These are phyloP conservation scores for Candida piceae DNA, from an alignment of 805 yeast genomes.

Conservation along the genomic window DNA sequence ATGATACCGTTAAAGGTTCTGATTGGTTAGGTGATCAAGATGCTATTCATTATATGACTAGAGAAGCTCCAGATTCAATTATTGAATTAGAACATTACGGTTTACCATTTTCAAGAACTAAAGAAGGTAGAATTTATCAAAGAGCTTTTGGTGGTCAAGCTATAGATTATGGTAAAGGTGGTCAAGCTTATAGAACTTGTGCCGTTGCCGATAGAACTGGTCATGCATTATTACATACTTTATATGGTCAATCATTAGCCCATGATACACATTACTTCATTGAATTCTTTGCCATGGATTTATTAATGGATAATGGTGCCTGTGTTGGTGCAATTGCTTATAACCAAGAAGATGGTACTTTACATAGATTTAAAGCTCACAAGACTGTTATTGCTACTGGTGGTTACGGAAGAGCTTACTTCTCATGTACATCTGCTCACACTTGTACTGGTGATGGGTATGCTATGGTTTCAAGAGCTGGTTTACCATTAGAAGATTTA, in stretches of 20 bases:
- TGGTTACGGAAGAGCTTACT: conserved; percentile 97
- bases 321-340: conserved; percentile 97
- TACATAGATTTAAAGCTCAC: conserved; percentile 96
- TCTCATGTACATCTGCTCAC: conserved; percentile 98
- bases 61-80: conserved; percentile 94
- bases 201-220: conserved; percentile 99
- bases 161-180: conserved; percentile 93
- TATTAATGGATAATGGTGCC: conserved; percentile 90
- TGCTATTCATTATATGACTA: conserved; percentile 98
- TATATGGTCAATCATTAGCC: conserved; percentile 93
- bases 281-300: conserved; percentile 93
- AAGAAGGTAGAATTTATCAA: conserved; percentile 94
- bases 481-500: conserved; percentile 94
- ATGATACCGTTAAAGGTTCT: conserved; percentile 97
- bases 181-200: conserved; percentile 98
- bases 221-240: conserved; percentile 91
- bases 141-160: conserved; percentile 99
- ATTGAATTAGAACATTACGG: conserved; percentile 97
- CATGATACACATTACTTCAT: conserved; percentile 98
- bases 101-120: conserved; percentile 96
- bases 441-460: conserved; percentile 99
- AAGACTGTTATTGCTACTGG: conserved; percentile 97
- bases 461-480: conserved; percentile 98
- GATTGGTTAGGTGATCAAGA: conserved; percentile 99
- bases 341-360: conserved; percentile 98